Percentiles rank a stretch among this genome's conserved stretches.
Evolutionary conservation across 768 basidiomycete species (phyloP).

Genomic region (Leccinum boreale): DNA sequence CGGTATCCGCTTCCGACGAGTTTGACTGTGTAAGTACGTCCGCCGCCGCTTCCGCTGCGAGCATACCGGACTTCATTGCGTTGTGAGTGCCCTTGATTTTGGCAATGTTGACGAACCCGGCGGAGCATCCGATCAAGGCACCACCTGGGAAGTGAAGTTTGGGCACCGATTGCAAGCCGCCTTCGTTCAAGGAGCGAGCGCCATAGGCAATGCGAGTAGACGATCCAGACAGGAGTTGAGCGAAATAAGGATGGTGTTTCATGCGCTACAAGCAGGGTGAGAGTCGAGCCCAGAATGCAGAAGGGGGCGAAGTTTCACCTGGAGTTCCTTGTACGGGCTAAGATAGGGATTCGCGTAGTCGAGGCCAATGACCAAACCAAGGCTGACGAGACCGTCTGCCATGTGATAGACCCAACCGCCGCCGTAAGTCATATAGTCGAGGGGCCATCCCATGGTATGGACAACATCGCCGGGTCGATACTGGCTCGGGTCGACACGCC

Average conservation of each 20-base stretch:
- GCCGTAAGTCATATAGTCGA: conserved; percentile 73
- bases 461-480: conserved; percentile 75
- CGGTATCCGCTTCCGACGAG: neutral
- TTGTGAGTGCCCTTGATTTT: conserved; percentile 99
- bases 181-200: conserved; percentile 87
- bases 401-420: conserved; percentile 97
- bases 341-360: conserved; percentile 95
- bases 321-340: conserved; percentile 89
- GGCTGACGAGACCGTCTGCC: conserved; percentile 83
- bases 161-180: conserved; percentile 90
- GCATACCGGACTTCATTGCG: conserved; percentile 98
- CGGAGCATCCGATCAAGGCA: conserved; percentile 91
- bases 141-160: conserved; percentile 89
- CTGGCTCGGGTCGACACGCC: conserved; percentile 70
- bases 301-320: conserved; percentile 47
- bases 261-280: conserved; percentile 50
- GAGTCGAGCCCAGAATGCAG: neutral
- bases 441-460: conserved; percentile 93
- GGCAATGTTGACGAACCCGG: conserved; percentile 93
- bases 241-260: conserved; percentile 96
- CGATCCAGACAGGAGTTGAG: conserved; percentile 70
- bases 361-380: conserved; percentile 90
- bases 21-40: conserved; percentile 45
- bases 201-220: conserved; percentile 85
- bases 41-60: conserved; percentile 88